A percentile compares a stretch with the other conserved stretches of the same genome.
phyloP scores from a whole-genome alignment of 495 filamentous ascomycete genomes.

The Penicillium arizonense region DNA sequence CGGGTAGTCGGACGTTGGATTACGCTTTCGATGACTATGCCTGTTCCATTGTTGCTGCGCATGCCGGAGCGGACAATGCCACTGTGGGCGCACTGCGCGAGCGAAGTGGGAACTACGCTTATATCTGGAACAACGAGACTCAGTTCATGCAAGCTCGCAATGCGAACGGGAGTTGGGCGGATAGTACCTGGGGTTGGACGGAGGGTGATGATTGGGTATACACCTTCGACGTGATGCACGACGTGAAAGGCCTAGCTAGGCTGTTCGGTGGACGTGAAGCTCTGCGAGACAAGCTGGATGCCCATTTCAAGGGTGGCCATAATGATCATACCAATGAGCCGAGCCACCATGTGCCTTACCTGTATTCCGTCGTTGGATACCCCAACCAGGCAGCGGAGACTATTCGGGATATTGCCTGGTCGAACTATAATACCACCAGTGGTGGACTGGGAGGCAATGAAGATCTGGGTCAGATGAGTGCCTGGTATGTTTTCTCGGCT shows the following conservation, averaged over 20 bases:
- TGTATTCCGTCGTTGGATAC: slow-evolving; percentile 23
- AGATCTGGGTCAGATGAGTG: slow-evolving; percentile 29
- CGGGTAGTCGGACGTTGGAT: slow-evolving; percentile 25
- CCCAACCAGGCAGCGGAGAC: slow-evolving; percentile 18
- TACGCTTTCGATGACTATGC: slow-evolving; percentile 29
- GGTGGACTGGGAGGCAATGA: slow-evolving; percentile 27
- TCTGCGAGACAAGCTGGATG: slow-evolving; percentile 21
- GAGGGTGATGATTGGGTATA: slow-evolving; percentile 31
- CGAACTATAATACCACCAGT: slow-evolving; percentile 29
- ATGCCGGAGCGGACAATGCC: slow-evolving; percentile 10
- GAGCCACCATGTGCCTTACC: slow-evolving; percentile 28
- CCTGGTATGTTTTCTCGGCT: slow-evolving; percentile 29
- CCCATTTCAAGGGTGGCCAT: slow-evolving; percentile 25
- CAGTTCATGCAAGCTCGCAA: slow-evolving; percentile 31
- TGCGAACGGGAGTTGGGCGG: slow-evolving; percentile 25
- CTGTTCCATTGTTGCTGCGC: slow-evolving; percentile 19
- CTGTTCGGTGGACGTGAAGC: slow-evolving; percentile 20
- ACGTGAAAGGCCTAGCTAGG: slow-evolving; percentile 16
- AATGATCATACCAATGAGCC: slow-evolving; percentile 30
- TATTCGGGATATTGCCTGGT: slow-evolving; percentile 22
- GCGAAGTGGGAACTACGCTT: slow-evolving; percentile 20
- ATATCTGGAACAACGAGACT: slow-evolving; percentile 28
- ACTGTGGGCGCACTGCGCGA: slow-evolving; percentile 6
- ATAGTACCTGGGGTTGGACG: slow-evolving; percentile 25
- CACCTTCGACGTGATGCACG: slow-evolving; percentile 30